These are phyloP conservation scores for Penicillium digitatum DNA, from an alignment of 2,329 filamentous ascomycete genomes.

Conservation along the genomic window DNA sequence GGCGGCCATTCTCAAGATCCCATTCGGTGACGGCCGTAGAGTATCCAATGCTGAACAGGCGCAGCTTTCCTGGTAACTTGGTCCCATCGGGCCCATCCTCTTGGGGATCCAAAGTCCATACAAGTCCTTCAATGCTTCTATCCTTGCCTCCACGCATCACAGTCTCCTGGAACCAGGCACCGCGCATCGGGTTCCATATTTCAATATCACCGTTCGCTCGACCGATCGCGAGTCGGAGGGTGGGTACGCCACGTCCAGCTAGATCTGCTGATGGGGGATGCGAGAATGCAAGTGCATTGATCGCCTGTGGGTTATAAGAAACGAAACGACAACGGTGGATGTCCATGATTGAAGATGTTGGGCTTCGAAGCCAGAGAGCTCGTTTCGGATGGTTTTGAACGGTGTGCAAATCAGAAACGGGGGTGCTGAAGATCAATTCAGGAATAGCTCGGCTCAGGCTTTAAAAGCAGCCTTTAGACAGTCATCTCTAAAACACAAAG, in stretches of 20 bases:
- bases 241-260: slow-evolving; percentile 50
- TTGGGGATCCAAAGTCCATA: slow-evolving; percentile 84
- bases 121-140: slow-evolving; percentile 82
- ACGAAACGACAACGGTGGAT: slow-evolving; percentile 97
- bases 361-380: slow-evolving; percentile 18
- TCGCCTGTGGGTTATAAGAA: slow-evolving; percentile 82
- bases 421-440: slow-evolving; percentile 17
- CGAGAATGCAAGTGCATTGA: slow-evolving; percentile 93
- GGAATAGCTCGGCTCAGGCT: slow-evolving; percentile 13
- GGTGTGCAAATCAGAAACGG: slow-evolving; percentile 11
- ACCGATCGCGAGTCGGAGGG: slow-evolving; percentile 77
- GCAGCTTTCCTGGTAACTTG: slow-evolving; percentile 64
- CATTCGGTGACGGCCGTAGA: slow-evolving; percentile 91
- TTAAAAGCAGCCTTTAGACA: slow-evolving; percentile 19
- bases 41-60: slow-evolving; percentile 94
- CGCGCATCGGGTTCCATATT: slow-evolving; percentile 86
- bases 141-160: slow-evolving; percentile 79
- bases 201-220: slow-evolving; percentile 94
- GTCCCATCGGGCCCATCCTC: slow-evolving; percentile 56
- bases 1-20: slow-evolving; percentile 76
- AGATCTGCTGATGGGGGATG: slow-evolving; percentile 57
- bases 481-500: slow-evolving; percentile 18
- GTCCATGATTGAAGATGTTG: slow-evolving; percentile 61
- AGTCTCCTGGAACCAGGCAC: slow-evolving; percentile 84
- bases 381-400: slow-evolving; percentile 9